Evolutionary conservation across 2,329 filamentous ascomycete genomes (phyloP).

Genomic region (Pseudocercospora vitis): DNA sequence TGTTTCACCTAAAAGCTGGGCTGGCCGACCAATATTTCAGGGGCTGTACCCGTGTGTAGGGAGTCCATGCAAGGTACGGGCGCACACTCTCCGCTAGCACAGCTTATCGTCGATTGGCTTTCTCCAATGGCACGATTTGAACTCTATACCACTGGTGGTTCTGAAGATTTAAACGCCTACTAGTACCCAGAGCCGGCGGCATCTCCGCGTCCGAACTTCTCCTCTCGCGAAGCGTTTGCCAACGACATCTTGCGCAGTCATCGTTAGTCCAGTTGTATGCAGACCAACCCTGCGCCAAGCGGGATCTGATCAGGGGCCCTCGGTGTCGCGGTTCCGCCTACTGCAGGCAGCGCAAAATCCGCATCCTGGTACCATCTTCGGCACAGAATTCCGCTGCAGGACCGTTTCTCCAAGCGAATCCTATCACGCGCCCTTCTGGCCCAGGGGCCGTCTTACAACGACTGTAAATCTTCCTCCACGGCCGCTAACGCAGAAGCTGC

Average conservation of each 20-base stretch:
- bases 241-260: background rate
- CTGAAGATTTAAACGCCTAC: background rate
- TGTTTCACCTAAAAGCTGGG: background rate
- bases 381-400: conserved; percentile 5
- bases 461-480: background rate
- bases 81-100: background rate
- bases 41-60: background rate
- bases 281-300: background rate
- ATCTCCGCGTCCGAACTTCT: background rate
- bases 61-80: background rate
- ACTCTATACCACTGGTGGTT: background rate
- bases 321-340: background rate
- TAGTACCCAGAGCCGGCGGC: background rate
- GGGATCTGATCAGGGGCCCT: background rate
- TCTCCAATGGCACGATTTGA: background rate
- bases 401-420: background rate
- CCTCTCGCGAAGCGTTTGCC: background rate
- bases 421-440: background rate
- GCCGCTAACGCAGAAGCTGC: conserved; percentile 1
- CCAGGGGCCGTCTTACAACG: background rate
- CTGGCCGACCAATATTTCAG: conserved; percentile 1
- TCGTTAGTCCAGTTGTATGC: background rate
- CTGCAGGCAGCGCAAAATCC: background rate
- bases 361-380: conserved; percentile 2
- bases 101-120: background rate